Percentiles rank a stretch among this genome's conserved stretches.
These are phyloP conservation scores for Candida pseudoglaebosa DNA, from an alignment of 805 yeast species.

Conservation along the genomic window DNA sequence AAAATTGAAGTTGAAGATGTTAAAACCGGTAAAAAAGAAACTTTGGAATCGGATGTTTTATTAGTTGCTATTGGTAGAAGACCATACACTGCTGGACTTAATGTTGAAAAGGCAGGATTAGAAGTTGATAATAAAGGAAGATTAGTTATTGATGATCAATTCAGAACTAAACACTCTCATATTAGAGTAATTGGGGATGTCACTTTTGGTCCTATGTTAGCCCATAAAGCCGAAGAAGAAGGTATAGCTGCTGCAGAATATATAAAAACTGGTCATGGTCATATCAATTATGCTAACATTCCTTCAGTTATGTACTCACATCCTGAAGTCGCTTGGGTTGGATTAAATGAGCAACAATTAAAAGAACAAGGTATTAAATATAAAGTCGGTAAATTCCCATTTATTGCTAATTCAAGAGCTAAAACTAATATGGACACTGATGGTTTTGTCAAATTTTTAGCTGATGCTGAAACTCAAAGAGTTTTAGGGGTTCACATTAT, in stretches of 20 bases:
- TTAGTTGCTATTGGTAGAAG: slow-evolving; percentile 98
- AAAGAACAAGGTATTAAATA: slow-evolving; percentile 88
- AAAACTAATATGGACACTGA: slow-evolving; percentile 97
- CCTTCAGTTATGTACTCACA: slow-evolving; percentile 99
- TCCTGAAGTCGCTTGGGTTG: slow-evolving; percentile 99
- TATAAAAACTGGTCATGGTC: slow-evolving; percentile 92
- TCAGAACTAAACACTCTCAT: slow-evolving; percentile 86
- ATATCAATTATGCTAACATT: slow-evolving; percentile 95
- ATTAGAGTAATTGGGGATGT: slow-evolving; percentile 98
- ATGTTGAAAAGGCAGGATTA: slow-evolving; percentile 83
- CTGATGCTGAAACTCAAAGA: slow-evolving; percentile 97
- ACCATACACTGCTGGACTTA: slow-evolving; percentile 88
- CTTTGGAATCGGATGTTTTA: slow-evolving; percentile 84
- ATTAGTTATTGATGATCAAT: slow-evolving; percentile 89
- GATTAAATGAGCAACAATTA: slow-evolving; percentile 91
- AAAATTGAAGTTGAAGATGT: slow-evolving; percentile 84
- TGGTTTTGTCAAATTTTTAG: slow-evolving; percentile 92
- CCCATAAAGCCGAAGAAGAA: slow-evolving; percentile 99
- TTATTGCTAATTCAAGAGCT: slow-evolving; percentile 98
- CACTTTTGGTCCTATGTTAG: slow-evolving; percentile 98
- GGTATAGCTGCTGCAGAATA: slow-evolving; percentile 98
- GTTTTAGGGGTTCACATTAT: slow-evolving; percentile 94
- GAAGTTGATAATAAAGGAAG: slow-evolving; percentile 92
- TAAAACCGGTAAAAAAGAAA: slow-evolving; percentile 77
- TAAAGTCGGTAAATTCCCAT: slow-evolving; percentile 97